A percentile compares a stretch with the other conserved stretches of the same genome.
Conservation (phyloP, 192 early-diverging fungal genomes). For the Kappamyces sp. region DNA sequence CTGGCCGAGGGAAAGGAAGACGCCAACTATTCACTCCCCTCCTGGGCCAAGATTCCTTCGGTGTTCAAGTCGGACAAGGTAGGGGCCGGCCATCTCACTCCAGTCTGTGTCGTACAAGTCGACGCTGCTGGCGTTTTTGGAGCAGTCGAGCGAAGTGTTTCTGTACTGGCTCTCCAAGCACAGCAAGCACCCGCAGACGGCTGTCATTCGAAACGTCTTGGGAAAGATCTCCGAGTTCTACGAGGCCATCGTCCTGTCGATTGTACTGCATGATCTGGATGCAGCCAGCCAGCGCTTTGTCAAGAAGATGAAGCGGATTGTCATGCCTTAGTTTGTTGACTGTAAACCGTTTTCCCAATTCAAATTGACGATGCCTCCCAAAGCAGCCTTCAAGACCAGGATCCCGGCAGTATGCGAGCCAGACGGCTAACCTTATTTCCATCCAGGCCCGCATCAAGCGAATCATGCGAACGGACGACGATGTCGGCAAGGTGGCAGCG, state of each 20-base stretch:
- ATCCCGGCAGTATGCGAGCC: constrained; percentile 8
- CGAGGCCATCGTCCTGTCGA: constrained; percentile 5
- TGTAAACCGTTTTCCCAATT: neutral
- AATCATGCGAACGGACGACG: constrained; percentile 99
- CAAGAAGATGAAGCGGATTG: neutral
- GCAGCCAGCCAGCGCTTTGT: neutral
- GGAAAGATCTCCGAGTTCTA: constrained; percentile 6
- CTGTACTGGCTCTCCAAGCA: constrained; percentile 15
- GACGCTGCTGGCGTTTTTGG: constrained; percentile 3
- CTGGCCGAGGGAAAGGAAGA: too few species aligned
- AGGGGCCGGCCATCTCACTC: too few species aligned
- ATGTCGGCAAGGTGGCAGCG: constrained; percentile 97
- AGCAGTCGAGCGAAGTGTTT: constrained; percentile 4
- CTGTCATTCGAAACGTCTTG: constrained; percentile 4
- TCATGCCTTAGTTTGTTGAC: neutral
- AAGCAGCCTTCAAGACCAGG: constrained; percentile 1
- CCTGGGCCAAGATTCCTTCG: too few species aligned
- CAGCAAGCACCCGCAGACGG: neutral
- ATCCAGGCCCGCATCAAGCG: constrained; percentile 95
- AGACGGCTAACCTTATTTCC: neutral
- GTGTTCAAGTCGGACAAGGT: too few species aligned
- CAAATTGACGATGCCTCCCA: neutral
- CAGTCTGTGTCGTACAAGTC: neutral
- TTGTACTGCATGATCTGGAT: constrained; percentile 13
- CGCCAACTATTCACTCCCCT: too few species aligned